A percentile compares a stretch with the other conserved stretches of the same genome.
Evolutionary conservation across 805 yeast species (phyloP).

Genomic region (Komagataella pastoris): DNA sequence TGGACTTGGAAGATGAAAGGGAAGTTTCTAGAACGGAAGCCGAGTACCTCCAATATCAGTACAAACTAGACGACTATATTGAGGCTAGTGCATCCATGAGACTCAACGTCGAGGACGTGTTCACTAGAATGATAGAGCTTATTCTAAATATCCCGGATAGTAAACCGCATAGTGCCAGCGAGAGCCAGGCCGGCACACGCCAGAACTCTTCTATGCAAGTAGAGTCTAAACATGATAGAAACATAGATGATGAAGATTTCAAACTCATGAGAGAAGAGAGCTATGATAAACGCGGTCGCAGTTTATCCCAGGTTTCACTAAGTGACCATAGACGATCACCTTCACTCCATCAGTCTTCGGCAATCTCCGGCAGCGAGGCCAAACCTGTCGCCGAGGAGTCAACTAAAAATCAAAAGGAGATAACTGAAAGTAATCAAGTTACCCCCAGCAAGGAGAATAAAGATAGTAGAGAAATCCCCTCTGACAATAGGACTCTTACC

Average conservation of each 20-base stretch:
- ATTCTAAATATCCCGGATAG: not conserved
- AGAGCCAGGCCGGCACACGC: not conserved
- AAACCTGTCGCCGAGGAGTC: not conserved
- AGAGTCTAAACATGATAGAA: not conserved
- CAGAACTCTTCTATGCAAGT: not conserved
- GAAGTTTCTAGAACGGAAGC: conserved; percentile 60
- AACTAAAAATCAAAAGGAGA: not conserved
- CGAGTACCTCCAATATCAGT: not conserved
- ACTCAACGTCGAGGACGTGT: conserved; percentile 1
- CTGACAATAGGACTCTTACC: not conserved
- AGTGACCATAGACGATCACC: not conserved
- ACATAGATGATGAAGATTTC: not conserved
- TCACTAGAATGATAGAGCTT: not conserved
- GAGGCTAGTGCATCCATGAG: conserved; percentile 1
- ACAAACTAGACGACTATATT: not conserved
- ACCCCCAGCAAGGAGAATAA: not conserved
- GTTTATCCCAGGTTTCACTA: not conserved
- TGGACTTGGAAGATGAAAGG: conserved; percentile 64
- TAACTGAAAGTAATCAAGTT: not conserved
- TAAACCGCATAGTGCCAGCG: not conserved
- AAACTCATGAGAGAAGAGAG: not conserved
- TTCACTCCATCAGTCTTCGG: not conserved
- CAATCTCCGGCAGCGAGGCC: not conserved
- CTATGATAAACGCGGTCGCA: not conserved
- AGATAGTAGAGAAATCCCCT: not conserved